phyloP scores from a whole-genome alignment of 495 filamentous ascomycete genomes.

The Trichoderma asperelloides region DNA sequence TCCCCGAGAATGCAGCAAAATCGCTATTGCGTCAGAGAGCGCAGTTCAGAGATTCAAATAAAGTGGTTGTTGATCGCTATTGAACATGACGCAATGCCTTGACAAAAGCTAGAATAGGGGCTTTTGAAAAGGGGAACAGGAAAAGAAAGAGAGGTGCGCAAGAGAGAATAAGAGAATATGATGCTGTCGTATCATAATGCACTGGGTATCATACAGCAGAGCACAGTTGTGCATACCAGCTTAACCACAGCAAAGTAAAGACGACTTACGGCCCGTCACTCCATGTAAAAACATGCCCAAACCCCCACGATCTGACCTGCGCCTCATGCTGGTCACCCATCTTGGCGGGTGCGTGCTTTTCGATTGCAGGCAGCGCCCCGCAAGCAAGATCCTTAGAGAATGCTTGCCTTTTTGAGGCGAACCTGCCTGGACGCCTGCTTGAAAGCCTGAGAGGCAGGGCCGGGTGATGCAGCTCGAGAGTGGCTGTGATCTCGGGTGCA shows the following conservation, averaged over 20 bases:
- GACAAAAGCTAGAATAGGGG: not conserved
- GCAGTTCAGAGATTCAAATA: too few relatives aligned
- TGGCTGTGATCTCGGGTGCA: not conserved
- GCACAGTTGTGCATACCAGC: too few relatives aligned
- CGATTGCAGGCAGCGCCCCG: not conserved
- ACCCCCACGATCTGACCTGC: slow-evolving; percentile 69
- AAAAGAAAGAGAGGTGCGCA: slow-evolving; percentile 8
- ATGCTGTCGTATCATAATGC: not conserved
- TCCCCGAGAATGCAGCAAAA: slow-evolving; percentile 4
- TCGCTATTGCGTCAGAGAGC: too few relatives aligned
- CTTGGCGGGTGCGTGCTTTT: not conserved
- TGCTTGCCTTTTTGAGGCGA: not conserved
- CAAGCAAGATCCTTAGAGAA: not conserved
- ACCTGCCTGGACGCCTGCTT: not conserved
- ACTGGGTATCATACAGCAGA: too few relatives aligned
- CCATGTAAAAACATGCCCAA: slow-evolving; percentile 71
- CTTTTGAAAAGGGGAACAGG: not conserved
- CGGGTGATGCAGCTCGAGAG: not conserved
- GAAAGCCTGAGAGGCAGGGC: not conserved
- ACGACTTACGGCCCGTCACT: slow-evolving; percentile 58
- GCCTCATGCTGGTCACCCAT: slow-evolving; percentile 34
- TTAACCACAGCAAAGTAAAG: not conserved
- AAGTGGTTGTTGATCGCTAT: too few relatives aligned
- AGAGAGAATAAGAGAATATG: not conserved
- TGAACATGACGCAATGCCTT: not conserved